Evolutionary conservation across 192 early-diverging fungal genomes (phyloP).

Genomic region (Backusella morwellensis): DNA sequence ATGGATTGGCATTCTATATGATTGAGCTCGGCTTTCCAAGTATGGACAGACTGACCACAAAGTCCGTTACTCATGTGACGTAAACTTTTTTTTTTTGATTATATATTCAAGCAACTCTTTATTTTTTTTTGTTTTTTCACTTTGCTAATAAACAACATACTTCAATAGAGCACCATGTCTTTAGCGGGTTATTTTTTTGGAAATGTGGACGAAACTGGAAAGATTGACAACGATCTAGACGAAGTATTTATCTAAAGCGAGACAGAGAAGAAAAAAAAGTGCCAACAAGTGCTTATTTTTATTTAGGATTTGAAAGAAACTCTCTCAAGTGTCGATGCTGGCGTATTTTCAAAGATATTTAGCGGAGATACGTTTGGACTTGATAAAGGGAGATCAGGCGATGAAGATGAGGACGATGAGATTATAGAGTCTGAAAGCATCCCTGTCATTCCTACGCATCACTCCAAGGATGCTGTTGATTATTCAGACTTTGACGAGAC

Average conservation of each 20-base stretch:
- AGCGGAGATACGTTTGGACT: slow-evolving; percentile 53
- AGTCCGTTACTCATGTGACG: no score
- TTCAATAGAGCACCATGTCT: slow-evolving; percentile 48
- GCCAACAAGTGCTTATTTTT: neutral
- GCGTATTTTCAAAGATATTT: slow-evolving; percentile 49
- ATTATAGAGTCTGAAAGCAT: slow-evolving; percentile 28
- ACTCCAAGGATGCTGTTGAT: slow-evolving; percentile 72
- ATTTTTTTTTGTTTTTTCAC: neutral
- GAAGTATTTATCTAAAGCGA: slow-evolving; percentile 17
- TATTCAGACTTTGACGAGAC: slow-evolving; percentile 83
- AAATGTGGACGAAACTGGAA: slow-evolving; percentile 86
- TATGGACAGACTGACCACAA: no score
- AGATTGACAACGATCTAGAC: slow-evolving; percentile 52
- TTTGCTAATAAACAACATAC: neutral
- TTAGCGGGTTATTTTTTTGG: slow-evolving; percentile 81
- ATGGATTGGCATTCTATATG: no score
- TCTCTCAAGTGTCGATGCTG: slow-evolving; percentile 49
- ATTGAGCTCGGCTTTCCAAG: no score
- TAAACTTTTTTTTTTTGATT: no score
- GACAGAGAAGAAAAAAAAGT: neutral
- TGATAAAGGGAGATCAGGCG: slow-evolving; percentile 40
- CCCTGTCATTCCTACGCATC: slow-evolving; percentile 46
- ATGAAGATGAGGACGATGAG: slow-evolving; percentile 41
- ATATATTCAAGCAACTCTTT: neutral
- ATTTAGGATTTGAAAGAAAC: slow-evolving; percentile 54